Percentiles rank a stretch among this genome's conserved stretches.
Evolutionary conservation across 2,329 filamentous ascomycete genomes (phyloP).

Genomic region (Nemania sp.): DNA sequence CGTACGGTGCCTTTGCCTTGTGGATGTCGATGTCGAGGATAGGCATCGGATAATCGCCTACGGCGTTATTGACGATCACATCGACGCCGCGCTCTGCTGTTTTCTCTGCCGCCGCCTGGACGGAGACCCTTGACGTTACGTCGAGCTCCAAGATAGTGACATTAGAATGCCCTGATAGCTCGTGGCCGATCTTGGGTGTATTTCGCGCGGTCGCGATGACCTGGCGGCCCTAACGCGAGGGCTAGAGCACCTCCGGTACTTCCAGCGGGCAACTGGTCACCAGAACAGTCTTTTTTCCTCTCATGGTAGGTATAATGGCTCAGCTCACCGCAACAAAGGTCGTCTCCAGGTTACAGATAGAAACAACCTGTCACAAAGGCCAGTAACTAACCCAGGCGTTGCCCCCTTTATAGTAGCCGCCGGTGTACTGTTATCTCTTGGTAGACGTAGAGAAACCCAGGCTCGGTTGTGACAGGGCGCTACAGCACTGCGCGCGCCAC

Average conservation of each 20-base stretch:
- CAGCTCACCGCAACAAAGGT: too few species aligned
- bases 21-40: slow-evolving; percentile 19
- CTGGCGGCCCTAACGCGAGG: slow-evolving; percentile 46
- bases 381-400: too few species aligned
- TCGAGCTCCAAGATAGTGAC: slow-evolving; percentile 48
- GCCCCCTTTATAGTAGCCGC: too few species aligned
- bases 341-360: too few species aligned
- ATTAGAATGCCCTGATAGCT: neutral
- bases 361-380: too few species aligned
- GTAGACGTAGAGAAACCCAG: neutral
- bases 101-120: slow-evolving; percentile 39
- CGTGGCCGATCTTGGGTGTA: slow-evolving; percentile 37
- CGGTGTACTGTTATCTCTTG: too few species aligned
- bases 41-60: slow-evolving; percentile 9
- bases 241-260: slow-evolving; percentile 49
- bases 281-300: slow-evolving; percentile 26
- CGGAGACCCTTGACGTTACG: slow-evolving; percentile 41
- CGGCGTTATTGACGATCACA: slow-evolving; percentile 25
- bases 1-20: slow-evolving; percentile 2
- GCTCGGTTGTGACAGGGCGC: neutral
- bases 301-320: too few species aligned
- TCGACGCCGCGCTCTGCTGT: slow-evolving; percentile 6
- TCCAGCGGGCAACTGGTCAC: slow-evolving; percentile 46
- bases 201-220: slow-evolving; percentile 53
- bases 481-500: neutral